Evolutionary conservation across 495 filamentous ascomycete genomes (phyloP).

Genomic region (Bathelium albidoporum): DNA sequence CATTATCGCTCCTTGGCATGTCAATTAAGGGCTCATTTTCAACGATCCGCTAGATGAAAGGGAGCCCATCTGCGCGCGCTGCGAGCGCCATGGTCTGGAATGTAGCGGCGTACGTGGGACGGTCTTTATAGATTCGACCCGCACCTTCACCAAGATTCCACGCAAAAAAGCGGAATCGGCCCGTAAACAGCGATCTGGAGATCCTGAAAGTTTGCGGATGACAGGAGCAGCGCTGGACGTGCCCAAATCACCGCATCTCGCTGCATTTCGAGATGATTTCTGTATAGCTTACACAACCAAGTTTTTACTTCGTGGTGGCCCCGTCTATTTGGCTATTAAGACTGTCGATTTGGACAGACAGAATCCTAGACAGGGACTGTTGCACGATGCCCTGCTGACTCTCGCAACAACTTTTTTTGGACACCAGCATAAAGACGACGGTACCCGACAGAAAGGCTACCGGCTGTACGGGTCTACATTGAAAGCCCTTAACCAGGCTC

Average conservation of each 20-base stretch:
- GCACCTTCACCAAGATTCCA: neutral
- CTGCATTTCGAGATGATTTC: neutral
- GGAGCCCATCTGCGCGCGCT: constrained; percentile 4
- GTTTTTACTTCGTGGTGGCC: constrained; percentile 4
- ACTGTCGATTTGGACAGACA: neutral
- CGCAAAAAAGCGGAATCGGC: neutral
- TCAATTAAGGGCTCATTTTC: neutral
- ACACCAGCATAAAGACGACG: neutral
- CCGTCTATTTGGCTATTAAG: neutral
- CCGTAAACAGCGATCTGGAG: neutral
- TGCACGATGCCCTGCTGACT: neutral
- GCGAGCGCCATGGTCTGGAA: constrained; percentile 4
- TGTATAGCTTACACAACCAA: constrained; percentile 3
- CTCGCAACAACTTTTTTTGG: constrained; percentile 6
- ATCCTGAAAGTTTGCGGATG: neutral
- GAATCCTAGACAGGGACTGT: neutral
- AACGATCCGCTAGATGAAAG: neutral
- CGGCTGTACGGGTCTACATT: constrained; percentile 1
- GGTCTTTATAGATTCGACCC: constrained; percentile 6
- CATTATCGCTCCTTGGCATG: neutral
- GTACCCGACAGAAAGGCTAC: constrained; percentile 1
- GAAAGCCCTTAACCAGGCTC: neutral
- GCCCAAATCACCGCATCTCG: neutral
- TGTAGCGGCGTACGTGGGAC: constrained; percentile 6
- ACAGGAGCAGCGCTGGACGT: neutral